Percentiles rank a stretch among this genome's conserved stretches.
Evolutionary conservation across 1,139 yeast species (phyloP).

Genomic region (Hemisphaericaspora lyxosophila): DNA sequence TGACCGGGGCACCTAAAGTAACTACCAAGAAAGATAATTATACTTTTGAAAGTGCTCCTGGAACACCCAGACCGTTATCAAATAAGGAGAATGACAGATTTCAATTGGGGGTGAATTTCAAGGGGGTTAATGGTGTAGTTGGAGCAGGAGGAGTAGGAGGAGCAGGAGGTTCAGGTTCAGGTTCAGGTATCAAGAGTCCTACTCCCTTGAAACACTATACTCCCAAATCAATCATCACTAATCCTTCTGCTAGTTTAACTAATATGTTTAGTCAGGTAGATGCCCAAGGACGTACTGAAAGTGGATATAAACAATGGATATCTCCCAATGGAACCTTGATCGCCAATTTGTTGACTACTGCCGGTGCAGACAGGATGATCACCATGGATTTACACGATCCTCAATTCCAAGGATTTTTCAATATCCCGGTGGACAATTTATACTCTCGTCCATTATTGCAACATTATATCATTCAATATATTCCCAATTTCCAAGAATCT

Average conservation of each 20-base stretch:
- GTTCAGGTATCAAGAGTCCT: constrained; percentile 8
- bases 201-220: constrained; percentile 14
- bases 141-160: neutral
- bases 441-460: constrained; percentile 83
- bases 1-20: constrained; percentile 44
- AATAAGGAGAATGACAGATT: constrained; percentile 16
- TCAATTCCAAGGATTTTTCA: constrained; percentile 91
- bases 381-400: constrained; percentile 98
- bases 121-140: too few relatives aligned
- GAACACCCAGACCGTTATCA: constrained; percentile 51
- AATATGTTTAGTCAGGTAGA: constrained; percentile 34
- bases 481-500: constrained; percentile 73
- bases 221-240: constrained; percentile 33
- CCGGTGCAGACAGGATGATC: constrained; percentile 95
- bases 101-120: constrained; percentile 4
- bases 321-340: constrained; percentile 93
- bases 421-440: constrained; percentile 88
- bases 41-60: constrained; percentile 64
- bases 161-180: neutral
- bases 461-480: constrained; percentile 70
- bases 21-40: constrained; percentile 44
- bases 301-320: constrained; percentile 91
- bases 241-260: constrained; percentile 25
- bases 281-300: constrained; percentile 41
- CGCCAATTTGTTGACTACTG: constrained; percentile 83